Percentiles rank a stretch among this genome's conserved stretches.
phyloP scores from a whole-genome alignment of 1,139 yeast species.

The Suhomyces choctaworum region DNA sequence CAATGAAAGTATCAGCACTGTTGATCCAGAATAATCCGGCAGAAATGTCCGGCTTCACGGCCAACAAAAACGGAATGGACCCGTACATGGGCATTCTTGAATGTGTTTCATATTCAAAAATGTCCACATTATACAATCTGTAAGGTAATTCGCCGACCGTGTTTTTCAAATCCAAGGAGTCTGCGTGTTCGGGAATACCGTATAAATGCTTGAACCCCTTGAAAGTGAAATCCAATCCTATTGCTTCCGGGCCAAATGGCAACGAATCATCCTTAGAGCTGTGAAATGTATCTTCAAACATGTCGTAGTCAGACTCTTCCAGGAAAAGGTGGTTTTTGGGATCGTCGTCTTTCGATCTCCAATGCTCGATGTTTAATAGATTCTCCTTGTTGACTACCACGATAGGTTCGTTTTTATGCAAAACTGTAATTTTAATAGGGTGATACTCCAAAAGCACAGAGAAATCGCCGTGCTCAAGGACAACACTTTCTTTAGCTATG shows the following conservation, averaged over 20 bases:
- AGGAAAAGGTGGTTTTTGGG: constrained; percentile 42
- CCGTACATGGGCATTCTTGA: constrained; percentile 94
- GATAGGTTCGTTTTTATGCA: constrained; percentile 42
- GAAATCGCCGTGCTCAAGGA: constrained; percentile 42
- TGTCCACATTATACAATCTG: constrained; percentile 87
- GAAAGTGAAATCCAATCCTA: constrained; percentile 76
- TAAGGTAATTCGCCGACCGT: constrained; percentile 69
- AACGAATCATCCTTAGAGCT: constrained; percentile 61
- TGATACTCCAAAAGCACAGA: constrained; percentile 41
- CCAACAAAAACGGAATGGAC: constrained; percentile 82
- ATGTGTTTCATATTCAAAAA: constrained; percentile 84
- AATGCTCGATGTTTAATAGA: constrained; percentile 78
- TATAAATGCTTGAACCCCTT: constrained; percentile 62
- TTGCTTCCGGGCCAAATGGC: constrained; percentile 88
- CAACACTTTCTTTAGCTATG: constrained; percentile 22
- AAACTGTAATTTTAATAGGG: constrained; percentile 57
- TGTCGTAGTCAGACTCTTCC: constrained; percentile 57
- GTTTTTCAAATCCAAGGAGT: constrained; percentile 67
- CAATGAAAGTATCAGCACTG: constrained; percentile 89
- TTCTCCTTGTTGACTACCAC: constrained; percentile 67
- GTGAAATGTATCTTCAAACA: constrained; percentile 59
- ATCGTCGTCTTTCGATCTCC: constrained; percentile 45
- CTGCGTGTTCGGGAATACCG: constrained; percentile 97
- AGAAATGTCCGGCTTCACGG: constrained; percentile 56
- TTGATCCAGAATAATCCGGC: constrained; percentile 90